Evolutionary conservation across 2,329 filamentous ascomycete genomes (phyloP), one percentile per base, ranked within the genome.

Genomic region (Ophiognomonia clavigignenti-juglandacearum): DNA sequence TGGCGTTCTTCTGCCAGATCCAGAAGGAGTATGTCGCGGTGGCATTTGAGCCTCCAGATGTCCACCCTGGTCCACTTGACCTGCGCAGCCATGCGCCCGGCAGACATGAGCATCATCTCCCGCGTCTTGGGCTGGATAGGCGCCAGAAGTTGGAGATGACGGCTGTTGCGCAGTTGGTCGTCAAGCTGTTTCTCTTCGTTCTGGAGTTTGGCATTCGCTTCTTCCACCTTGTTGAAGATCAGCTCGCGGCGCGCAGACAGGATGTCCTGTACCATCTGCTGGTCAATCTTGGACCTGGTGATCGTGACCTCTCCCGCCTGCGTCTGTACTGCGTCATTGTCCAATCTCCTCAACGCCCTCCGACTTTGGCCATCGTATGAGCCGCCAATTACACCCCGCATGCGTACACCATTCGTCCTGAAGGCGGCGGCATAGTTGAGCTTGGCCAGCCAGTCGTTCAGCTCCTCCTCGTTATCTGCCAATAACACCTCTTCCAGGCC

Each of bases 371-470:
- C 88, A 59, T 96, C 89, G 58, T 95, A 93, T 56, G 85, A 83
- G 6, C 85, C 86, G 11, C 88, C 90, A 43, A 93, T 78, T 47
- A 96, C 85, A 19, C 90, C 91, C 56, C 92, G 81, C 75, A 96
- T 95, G 36, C 89, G 81, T 6, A 97, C 89, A 11, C 92, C 91
- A 6, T 91, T 88, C 1, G 90, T 95, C 56, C 89, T 81, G 64
- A 97, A 97, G 1, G 93, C 88, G 8, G 93, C 91, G 27, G 92
- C 92, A 62, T 97, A 97, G 63, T 98, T 98, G 51, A 98, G 78
- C 60, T 96, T 93, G 7, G 87, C 88, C 23, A 98, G 73, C 93
- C 93, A 98, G 61, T 98, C 93, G 59, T 96, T 95, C 77, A 95
- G 83, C 58, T 98, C 93, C 1, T 81, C 74, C 58, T 98, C 93